These are phyloP conservation scores for Pseudogymnoascus verrucosus DNA, from an alignment of 2,329 filamentous ascomycete genomes.

Conservation along the genomic window DNA sequence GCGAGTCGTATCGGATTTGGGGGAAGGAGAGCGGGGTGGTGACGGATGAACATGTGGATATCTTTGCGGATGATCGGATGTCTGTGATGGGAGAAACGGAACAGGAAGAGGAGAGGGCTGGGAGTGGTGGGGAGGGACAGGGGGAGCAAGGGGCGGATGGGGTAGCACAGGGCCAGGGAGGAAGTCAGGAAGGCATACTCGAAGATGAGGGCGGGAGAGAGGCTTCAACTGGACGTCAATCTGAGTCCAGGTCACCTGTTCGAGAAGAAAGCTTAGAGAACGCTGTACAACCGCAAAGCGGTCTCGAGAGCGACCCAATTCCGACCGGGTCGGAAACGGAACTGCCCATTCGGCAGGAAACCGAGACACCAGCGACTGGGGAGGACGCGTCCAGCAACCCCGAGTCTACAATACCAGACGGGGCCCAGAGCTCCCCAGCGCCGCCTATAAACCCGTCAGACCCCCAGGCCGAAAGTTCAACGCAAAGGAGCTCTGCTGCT, in stretches of 20 bases:
- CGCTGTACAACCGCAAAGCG: neutral
- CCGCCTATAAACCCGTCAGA: neutral
- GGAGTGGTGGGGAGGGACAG: neutral
- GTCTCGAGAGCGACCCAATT: neutral
- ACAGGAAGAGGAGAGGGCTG: neutral
- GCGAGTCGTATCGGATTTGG: neutral
- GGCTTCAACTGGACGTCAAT: too few relatives aligned
- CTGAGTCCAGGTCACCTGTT: neutral
- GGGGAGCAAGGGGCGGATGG: neutral
- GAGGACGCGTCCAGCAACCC: neutral
- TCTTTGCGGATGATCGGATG: neutral
- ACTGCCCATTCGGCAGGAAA: neutral
- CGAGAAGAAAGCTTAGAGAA: neutral
- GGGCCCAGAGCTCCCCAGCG: neutral
- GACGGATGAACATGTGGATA: neutral
- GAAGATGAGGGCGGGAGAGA: neutral
- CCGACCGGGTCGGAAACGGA: neutral
- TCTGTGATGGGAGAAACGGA: slow-evolving; percentile 1
- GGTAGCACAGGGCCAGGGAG: neutral
- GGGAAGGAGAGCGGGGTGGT: neutral
- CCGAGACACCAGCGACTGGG: neutral
- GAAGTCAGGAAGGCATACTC: neutral
- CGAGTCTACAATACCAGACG: neutral
- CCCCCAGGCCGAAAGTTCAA: neutral
- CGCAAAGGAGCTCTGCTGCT: neutral